Base-by-base conservation (phyloP, 2,329 filamentous ascomycete genomes). In the Fusarium sp. region DNA sequence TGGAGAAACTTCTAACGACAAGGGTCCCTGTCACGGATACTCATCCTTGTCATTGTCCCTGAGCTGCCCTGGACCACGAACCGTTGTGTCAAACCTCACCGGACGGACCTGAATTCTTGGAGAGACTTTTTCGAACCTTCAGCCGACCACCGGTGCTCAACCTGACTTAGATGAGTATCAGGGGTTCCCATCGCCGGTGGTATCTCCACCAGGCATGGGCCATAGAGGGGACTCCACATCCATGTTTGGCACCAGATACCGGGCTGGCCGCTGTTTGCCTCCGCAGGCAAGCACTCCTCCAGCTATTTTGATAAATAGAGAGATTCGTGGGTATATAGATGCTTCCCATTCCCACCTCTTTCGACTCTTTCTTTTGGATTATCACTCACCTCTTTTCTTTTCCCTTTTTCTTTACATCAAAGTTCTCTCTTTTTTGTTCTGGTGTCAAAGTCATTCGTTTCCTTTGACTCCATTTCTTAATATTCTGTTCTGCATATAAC, bases 391-490 rank as follows among this genome's bases (percentile, higher is more conserved):
- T 25, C 69, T 75, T 73, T 72, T 74, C 69, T 76, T 70, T 77
- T 76, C 74, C 70, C 71, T 70, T 76, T 74, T 69, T 68, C 56
- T 72, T 74, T 67, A 65, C 64, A 70, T 60, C 63, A 73, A 61
- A 68, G 27, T 65, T 72, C 29, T 67, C 61, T 71, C 66, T 78
- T 75, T 79, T 70, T 58, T 55, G 76, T 75, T 63, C 68, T 55
- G 67, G 75, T 75, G 81, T 81, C 84, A 87, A 86, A 86, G 84
- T 85, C 87, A 88, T 85, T 89, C 87, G 85, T 84, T 89, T 83
- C 81, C 85, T 88, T 87, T 85, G 81, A 75, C 75, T 69, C 72
- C 61, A 60, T 73, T 70, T 70, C 73, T 76, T 75, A 74, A 77
- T 76, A 80, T 70, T 75, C 76, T 62, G 56, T 67, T 73, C 67